A percentile compares a stretch with the other conserved stretches of the same genome.
Evolutionary conservation across 23 red algal species (phyloP).

Genomic region (Rhodosorus marinus): DNA sequence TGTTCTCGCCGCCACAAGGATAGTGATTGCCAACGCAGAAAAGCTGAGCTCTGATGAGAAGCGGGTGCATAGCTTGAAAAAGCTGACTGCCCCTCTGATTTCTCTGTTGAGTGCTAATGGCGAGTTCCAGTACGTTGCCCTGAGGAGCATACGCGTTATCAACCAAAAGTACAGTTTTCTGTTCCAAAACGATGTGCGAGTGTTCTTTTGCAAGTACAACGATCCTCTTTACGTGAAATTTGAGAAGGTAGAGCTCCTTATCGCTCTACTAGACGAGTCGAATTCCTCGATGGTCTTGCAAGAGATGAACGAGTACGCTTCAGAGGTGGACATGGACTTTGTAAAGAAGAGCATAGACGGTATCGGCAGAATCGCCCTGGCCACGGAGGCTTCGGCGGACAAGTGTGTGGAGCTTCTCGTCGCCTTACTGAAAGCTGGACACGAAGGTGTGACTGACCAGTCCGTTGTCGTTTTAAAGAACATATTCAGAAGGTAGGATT

Average conservation of each 20-base stretch:
- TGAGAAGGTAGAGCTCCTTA: constrained; percentile 75
- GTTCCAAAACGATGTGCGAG: constrained; percentile 26
- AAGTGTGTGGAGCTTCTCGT: constrained; percentile 33
- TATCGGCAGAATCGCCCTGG: constrained; percentile 45
- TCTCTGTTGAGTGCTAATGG: constrained; percentile 32
- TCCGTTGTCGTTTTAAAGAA: not conserved
- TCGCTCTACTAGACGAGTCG: constrained; percentile 1
- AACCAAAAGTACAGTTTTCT: constrained; percentile 9
- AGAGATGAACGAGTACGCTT: constrained; percentile 17
- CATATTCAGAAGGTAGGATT: not conserved
- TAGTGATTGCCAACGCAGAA: constrained; percentile 23
- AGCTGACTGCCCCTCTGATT: constrained; percentile 64
- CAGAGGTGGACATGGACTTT: constrained; percentile 69
- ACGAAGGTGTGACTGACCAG: constrained; percentile 28
- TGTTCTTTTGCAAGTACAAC: constrained; percentile 72
- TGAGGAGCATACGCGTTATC: constrained; percentile 46
- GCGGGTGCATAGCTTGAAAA: constrained; percentile 18
- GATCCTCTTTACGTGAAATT: constrained; percentile 83
- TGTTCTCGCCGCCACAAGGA: constrained; percentile 37
- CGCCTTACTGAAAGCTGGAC: constrained; percentile 28
- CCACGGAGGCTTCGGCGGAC: constrained; percentile 12
- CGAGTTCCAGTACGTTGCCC: constrained; percentile 65
- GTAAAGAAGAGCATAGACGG: constrained; percentile 24
- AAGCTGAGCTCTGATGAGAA: not conserved
- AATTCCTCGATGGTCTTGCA: constrained; percentile 2